Conservation (phyloP, 2,329 filamentous ascomycete genomes). For the Ascochyta pisi region DNA sequence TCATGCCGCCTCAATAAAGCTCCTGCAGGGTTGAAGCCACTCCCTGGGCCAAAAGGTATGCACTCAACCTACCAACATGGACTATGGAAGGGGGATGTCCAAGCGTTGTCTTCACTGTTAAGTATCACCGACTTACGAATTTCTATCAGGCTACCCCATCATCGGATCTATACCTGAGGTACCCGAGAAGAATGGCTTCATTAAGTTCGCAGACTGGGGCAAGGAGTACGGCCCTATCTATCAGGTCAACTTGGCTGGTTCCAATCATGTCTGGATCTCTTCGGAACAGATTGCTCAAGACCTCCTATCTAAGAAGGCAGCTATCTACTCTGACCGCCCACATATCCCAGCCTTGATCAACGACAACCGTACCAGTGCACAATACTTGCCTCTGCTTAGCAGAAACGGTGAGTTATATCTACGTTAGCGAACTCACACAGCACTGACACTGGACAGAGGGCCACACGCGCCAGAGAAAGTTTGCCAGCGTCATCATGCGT, state of each 20-base stretch:
- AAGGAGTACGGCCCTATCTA: conserved; percentile 56
- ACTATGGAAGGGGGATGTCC: not conserved
- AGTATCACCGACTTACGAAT: conserved; percentile 16
- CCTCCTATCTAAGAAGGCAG: conserved; percentile 53
- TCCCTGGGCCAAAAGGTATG: conserved; percentile 52
- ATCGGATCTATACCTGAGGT: conserved; percentile 53
- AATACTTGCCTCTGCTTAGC: conserved; percentile 55
- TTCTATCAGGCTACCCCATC: conserved; percentile 50
- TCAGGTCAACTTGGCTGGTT: conserved; percentile 53
- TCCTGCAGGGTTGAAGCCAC: conserved; percentile 46
- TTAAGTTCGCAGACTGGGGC: conserved; percentile 57
- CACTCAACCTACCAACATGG: not conserved
- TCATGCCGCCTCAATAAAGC: conserved; percentile 36
- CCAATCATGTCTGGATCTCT: conserved; percentile 56
- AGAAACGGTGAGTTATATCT: conserved; percentile 48
- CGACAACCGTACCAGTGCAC: conserved; percentile 54
- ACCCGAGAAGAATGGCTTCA: conserved; percentile 52
- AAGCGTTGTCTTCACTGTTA: not conserved
- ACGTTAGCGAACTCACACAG: not conserved
- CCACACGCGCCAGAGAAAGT: conserved; percentile 54
- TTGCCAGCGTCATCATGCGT: conserved; percentile 56
- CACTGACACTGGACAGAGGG: conserved; percentile 41
- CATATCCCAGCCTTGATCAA: conserved; percentile 54
- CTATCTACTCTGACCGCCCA: conserved; percentile 56
- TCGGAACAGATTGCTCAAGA: conserved; percentile 53